Conservation (phyloP, 2,329 filamentous ascomycete genomes). For the Metarhizium album region DNA sequence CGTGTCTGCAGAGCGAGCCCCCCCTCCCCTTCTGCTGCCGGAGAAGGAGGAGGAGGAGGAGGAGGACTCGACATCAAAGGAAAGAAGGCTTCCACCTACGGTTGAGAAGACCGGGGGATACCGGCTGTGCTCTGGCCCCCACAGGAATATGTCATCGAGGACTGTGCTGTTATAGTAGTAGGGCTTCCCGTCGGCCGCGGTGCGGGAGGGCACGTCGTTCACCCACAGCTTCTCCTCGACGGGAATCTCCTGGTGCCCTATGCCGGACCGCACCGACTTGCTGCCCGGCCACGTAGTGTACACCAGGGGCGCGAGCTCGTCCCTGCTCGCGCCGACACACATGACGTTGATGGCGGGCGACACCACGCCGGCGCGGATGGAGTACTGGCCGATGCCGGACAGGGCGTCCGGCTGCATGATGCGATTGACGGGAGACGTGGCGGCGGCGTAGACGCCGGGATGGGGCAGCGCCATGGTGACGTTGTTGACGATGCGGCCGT, state of each 20-base stretch:
- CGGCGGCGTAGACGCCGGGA: slow-evolving; percentile 53
- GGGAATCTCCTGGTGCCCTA: too few species aligned
- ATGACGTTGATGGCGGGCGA: slow-evolving; percentile 63
- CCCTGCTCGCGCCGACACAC: slow-evolving; percentile 52
- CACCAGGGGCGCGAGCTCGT: slow-evolving; percentile 53
- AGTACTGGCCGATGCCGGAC: slow-evolving; percentile 59
- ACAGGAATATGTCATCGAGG: slow-evolving; percentile 61
- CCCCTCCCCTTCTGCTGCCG: too few species aligned
- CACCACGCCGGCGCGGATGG: slow-evolving; percentile 55
- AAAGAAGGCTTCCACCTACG: too few species aligned
- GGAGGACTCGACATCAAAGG: too few species aligned
- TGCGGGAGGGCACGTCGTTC: slow-evolving; percentile 25
- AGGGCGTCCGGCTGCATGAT: slow-evolving; percentile 54
- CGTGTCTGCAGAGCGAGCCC: not conserved
- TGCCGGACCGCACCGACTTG: too few species aligned
- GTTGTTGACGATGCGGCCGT: slow-evolving; percentile 58
- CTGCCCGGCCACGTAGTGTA: slow-evolving; percentile 49
- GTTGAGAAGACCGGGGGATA: slow-evolving; percentile 41
- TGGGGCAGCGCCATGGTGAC: slow-evolving; percentile 71
- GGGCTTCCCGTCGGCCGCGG: too few species aligned
- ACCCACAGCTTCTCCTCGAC: too few species aligned
- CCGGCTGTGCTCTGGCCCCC: slow-evolving; percentile 42
- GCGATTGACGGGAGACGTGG: slow-evolving; percentile 46
- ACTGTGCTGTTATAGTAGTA: slow-evolving; percentile 49
- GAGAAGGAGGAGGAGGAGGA: too few species aligned